Evolutionary conservation across 2,329 filamentous ascomycete species (phyloP), one percentile per base, ranked within the genome.

Genomic region (Parastagonospora avenae): DNA sequence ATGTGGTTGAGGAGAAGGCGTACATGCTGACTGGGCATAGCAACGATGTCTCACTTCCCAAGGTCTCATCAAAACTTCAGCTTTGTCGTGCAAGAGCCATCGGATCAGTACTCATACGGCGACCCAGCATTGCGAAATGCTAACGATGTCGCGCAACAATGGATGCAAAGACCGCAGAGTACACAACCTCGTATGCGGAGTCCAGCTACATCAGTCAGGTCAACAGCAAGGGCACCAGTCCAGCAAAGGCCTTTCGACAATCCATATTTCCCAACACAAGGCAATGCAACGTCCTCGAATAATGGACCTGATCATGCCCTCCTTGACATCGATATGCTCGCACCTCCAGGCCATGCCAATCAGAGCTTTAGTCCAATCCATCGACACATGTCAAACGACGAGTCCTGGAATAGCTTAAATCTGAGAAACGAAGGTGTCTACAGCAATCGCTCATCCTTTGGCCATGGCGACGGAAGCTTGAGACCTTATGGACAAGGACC

Each of bases 361-460:
- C 48, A 28, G 19, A 46, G 40, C 28, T 48, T 48, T 28, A 51
- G 62, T 30, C 39, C 53, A 4, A 57, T 63, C 11, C 28, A 32
- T 7, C 56, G 58, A 15, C 55, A 56, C 44, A 24, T 5, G 3
- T 52, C 55, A 24, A 37, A 59, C 24, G 62, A 66, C 8, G 62
- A 62, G 19, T 62, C 70, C 44, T 73, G 70, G 70, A 70, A 51
- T 42, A 28, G 58, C 9, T 53, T 61, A 29, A 59, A 63, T 12
- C 33, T 61, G 40, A 60, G 66, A 37, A 57, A 32, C 30, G 29
- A 53, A 1, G 53, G 35, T n/a, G 38, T 45, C 9, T 48, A 41
- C 32, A 37, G 16, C 8, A 37, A 36, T 14, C 52, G 44, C 7
- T 46, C 38, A 28, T 43, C 46, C 8, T 53, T 52, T 10, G 27